Evolutionary conservation across 1,284 basidiomycete species (phyloP).

Genomic region (Boletus semigastroideus): DNA sequence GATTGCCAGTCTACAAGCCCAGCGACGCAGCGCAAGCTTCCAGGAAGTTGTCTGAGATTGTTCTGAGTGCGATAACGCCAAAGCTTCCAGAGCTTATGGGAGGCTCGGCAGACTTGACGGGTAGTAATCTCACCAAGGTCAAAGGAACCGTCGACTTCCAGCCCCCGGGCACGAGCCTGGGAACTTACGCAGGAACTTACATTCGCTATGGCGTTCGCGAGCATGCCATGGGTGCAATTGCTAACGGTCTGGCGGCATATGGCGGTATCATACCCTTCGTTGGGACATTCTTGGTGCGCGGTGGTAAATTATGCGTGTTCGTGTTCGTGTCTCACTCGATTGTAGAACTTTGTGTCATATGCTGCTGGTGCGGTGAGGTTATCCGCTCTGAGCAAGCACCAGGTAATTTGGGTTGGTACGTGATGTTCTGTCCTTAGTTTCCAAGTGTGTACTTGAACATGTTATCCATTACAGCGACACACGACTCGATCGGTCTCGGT

Average conservation of each 20-base stretch:
- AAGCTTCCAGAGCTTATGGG: slow-evolving; percentile 83
- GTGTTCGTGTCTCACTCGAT: slow-evolving; percentile 9
- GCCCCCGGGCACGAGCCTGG: slow-evolving; percentile 81
- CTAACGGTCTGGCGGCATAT: slow-evolving; percentile 87
- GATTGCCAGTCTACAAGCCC: slow-evolving; percentile 81
- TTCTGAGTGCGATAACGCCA: slow-evolving; percentile 75
- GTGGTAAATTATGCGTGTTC: not conserved
- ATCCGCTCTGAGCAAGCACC: slow-evolving; percentile 86
- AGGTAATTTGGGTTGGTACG: slow-evolving; percentile 89
- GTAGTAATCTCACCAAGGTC: slow-evolving; percentile 88
- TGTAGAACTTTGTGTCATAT: slow-evolving; percentile 91
- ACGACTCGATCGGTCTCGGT: slow-evolving; percentile 89
- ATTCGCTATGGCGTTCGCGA: slow-evolving; percentile 97
- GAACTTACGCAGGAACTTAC: slow-evolving; percentile 85
- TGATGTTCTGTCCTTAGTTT: slow-evolving; percentile 21
- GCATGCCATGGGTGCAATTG: slow-evolving; percentile 96
- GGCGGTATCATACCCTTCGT: slow-evolving; percentile 84
- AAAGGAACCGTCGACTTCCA: slow-evolving; percentile 91
- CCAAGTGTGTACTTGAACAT: not conserved
- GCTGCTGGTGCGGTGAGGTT: slow-evolving; percentile 90
- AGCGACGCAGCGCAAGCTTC: slow-evolving; percentile 84
- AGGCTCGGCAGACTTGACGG: slow-evolving; percentile 92
- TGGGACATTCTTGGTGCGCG: slow-evolving; percentile 79
- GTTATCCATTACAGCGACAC: slow-evolving; percentile 57
- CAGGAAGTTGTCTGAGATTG: slow-evolving; percentile 91